Percentiles rank a stretch among this genome's conserved stretches.
Evolutionary conservation across 139 green algal species (phyloP).

Genomic region (Auxenochlorella protothecoides): DNA sequence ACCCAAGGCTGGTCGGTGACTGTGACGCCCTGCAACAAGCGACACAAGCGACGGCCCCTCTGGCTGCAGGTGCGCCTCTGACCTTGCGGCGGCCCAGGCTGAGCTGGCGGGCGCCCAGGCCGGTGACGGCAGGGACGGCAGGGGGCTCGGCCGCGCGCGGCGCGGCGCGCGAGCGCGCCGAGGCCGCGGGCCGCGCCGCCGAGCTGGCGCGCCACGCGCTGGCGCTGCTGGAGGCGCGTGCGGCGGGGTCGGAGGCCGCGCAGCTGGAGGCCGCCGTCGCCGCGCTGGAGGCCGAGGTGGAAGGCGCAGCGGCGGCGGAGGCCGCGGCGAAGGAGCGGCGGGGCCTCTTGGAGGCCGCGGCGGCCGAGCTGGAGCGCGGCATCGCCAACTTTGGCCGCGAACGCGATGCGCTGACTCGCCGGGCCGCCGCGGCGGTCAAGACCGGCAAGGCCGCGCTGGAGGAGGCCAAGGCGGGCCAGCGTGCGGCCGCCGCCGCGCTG

Average conservation of each 20-base stretch:
- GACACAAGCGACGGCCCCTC: no score
- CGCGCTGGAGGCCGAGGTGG: conserved; percentile 42
- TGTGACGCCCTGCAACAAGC: no score
- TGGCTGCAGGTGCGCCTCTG: no score
- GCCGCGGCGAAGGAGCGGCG: conserved; percentile 41
- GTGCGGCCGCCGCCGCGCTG: neutral
- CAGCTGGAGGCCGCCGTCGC: conserved; percentile 55
- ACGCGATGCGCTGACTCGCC: conserved; percentile 51
- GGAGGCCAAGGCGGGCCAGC: conserved; percentile 24
- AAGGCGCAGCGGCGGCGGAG: conserved; percentile 31
- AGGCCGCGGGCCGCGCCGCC: no score
- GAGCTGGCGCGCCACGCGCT: conserved; percentile 64
- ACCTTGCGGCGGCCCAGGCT: no score
- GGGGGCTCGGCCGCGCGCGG: no score
- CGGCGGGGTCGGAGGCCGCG: conserved; percentile 48
- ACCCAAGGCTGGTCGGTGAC: no score
- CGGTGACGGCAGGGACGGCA: conserved; percentile 72
- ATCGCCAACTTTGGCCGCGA: conserved; percentile 74
- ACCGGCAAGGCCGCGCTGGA: conserved; percentile 51
- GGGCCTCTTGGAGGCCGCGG: conserved; percentile 45
- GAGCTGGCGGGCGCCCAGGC: conserved; percentile 65
- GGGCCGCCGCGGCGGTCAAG: conserved; percentile 60
- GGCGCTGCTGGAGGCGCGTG: conserved; percentile 51
- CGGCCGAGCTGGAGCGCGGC: conserved; percentile 60
- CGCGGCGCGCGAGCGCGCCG: no score